phyloP scores from a whole-genome alignment of 352 stramenopile species.

The Globisporangium abappressorium region DNA sequence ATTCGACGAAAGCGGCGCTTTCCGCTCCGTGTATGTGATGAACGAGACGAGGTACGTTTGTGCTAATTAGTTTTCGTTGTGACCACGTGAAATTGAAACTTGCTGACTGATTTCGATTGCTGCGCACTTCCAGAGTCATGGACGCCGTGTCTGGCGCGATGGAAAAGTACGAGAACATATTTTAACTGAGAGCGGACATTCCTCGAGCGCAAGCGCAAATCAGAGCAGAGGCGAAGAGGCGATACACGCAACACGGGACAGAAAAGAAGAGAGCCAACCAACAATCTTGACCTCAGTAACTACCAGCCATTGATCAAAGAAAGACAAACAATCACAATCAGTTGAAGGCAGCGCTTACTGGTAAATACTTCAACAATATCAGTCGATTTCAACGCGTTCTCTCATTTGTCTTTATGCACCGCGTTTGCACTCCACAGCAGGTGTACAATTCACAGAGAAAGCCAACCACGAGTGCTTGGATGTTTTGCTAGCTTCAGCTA shows the following conservation, averaged over 20 bases:
- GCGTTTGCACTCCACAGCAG: too few relatives aligned
- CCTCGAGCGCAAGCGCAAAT: background rate
- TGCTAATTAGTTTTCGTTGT: background rate
- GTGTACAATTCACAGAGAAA: too few relatives aligned
- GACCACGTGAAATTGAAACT: background rate
- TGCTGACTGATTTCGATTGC: background rate
- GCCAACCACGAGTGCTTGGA: too few relatives aligned
- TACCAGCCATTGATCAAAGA: background rate
- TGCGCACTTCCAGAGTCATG: constrained; percentile 45
- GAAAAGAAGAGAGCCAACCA: background rate
- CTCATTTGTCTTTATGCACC: too few relatives aligned
- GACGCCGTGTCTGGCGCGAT: constrained; percentile 85
- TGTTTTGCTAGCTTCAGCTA: too few relatives aligned
- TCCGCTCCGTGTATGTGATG: constrained; percentile 88
- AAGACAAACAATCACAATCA: too few relatives aligned
- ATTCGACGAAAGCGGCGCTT: constrained; percentile 83
- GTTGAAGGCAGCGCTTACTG: too few relatives aligned
- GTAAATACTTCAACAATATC: too few relatives aligned
- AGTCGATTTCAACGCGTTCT: too few relatives aligned
- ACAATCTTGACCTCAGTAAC: background rate
- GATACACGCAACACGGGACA: background rate
- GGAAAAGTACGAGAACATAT: constrained; percentile 86
- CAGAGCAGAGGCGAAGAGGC: background rate
- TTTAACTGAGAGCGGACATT: constrained; percentile 30
- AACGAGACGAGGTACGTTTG: constrained; percentile 66